These are phyloP conservation scores for Escovopsis weberi DNA, from an alignment of 2,329 filamentous ascomycete genomes.

Conservation along the genomic window DNA sequence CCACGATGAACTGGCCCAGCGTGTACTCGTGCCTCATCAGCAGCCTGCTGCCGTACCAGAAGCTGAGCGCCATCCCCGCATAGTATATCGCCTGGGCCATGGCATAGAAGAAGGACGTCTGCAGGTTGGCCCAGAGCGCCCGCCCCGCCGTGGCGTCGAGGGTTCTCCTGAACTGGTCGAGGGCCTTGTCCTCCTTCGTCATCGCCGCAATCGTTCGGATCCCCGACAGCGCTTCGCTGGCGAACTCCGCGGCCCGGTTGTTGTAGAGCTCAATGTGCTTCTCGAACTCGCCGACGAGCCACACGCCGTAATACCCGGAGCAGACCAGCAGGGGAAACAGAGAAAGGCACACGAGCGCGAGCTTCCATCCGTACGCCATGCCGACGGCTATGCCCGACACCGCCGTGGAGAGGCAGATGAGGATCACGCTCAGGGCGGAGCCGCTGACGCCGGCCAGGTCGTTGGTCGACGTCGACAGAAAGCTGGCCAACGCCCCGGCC, in stretches of 20 bases:
- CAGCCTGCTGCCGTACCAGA: constrained; percentile 5
- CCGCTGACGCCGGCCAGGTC: constrained; percentile 32
- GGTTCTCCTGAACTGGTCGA: background rate
- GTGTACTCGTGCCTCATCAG: constrained; percentile 22
- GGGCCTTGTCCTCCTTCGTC: background rate
- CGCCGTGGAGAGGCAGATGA: constrained; percentile 5
- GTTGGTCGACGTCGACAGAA: constrained; percentile 18
- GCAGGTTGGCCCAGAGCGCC: background rate
- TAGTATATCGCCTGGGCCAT: background rate
- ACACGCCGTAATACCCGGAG: constrained; percentile 23
- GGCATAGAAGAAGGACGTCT: constrained; percentile 1
- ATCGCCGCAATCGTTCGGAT: constrained; percentile 10
- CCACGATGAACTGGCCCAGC: constrained; percentile 24
- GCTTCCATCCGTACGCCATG: constrained; percentile 27
- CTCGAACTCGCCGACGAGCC: constrained; percentile 14
- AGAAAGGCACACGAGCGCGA: constrained; percentile 27
- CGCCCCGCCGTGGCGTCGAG: background rate
- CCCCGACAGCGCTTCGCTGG: constrained; percentile 5
- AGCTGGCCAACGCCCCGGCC: constrained; percentile 18
- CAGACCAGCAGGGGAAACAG: constrained; percentile 25
- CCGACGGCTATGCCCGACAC: constrained; percentile 11
- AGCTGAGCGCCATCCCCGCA: constrained; percentile 3
- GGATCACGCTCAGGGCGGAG: constrained; percentile 19
- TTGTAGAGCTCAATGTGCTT: constrained; percentile 1
- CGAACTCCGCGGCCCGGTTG: constrained; percentile 2